Base-by-base conservation (phyloP, 164 flowering plant genomes). In the Santalum album region DNA sequence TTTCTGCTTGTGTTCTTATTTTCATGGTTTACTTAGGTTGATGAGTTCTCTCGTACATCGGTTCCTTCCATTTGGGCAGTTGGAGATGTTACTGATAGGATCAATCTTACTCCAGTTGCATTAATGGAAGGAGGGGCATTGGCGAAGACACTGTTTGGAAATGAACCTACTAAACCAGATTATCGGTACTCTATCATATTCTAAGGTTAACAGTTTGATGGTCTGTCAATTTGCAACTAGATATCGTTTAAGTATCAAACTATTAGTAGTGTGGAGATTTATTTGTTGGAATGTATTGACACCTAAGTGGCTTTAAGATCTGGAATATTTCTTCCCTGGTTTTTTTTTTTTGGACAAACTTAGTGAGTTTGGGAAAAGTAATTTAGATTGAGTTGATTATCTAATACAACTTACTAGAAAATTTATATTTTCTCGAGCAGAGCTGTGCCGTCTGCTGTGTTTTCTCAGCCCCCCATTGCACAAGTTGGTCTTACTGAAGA, bases 51-150 rank as follows among this genome's bases (percentile, higher is more conserved):
- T 24, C 80, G 65, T 17, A 81, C 95, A 36, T 83, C 96, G 43
- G 96, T 87, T 65, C 88, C 95, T 54, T 90, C 97, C 51, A 87
- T 94, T 60, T 94, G 96, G 99, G 99, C 99, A 23, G 92, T 94
- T 56, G 99, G 99, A 60, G 99, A 94, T 74, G 99, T 79, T 57
- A 94, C 99, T 38, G 82, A 87, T 54, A 79, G 99, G 62, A 17
- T 90, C 32, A 94, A 94, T 73, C 76, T 94, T 66, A 94, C 99
- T 55, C 99, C 99, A 25, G 97, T 94, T 69, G 99, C 99, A 67
- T 80, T 94, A 76, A 94, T 90, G 97, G 99, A 94, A 61, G 99
- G 99, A 67, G 80, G 72, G 36, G 94, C 88, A 49, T 67, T 94
- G 54, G 97, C 97, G 34, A 90, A 86, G 75, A 83, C 96, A 39